Evolutionary conservation across 768 basidiomycete species (phyloP).

Genomic region (Podaxis sp.): DNA sequence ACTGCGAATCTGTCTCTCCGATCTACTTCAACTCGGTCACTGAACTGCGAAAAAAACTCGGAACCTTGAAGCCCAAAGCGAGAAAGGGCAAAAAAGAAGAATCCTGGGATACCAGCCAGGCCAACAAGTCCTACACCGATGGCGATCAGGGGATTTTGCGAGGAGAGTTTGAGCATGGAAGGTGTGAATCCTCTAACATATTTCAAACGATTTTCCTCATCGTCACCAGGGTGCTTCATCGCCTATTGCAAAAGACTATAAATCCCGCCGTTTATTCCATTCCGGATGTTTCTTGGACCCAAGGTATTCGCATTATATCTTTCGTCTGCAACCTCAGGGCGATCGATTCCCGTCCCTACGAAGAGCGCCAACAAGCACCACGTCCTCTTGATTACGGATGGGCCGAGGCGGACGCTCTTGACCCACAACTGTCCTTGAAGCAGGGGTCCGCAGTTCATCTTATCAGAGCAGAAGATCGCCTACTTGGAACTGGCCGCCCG

Average conservation of each 20-base stretch:
- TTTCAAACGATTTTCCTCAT: background rate
- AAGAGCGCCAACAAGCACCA: constrained; percentile 24
- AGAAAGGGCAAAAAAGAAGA: constrained; percentile 30
- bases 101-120: constrained; percentile 39
- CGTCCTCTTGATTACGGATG: constrained; percentile 31
- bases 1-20: constrained; percentile 49
- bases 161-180: constrained; percentile 48
- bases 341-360: constrained; percentile 22
- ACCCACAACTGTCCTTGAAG: constrained; percentile 8
- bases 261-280: constrained; percentile 23
- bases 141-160: constrained; percentile 28
- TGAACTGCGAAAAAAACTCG: constrained; percentile 36
- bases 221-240: constrained; percentile 23
- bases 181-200: constrained; percentile 27
- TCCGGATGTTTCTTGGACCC: constrained; percentile 23
- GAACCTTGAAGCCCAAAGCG: constrained; percentile 36
- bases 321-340: constrained; percentile 28
- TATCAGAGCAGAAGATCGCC: constrained; percentile 19
- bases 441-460: constrained; percentile 26
- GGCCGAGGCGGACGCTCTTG: constrained; percentile 35
- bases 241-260: constrained; percentile 21
- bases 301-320: constrained; percentile 23
- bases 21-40: constrained; percentile 36
- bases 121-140: constrained; percentile 37
- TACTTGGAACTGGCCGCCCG: constrained; percentile 20